Conservation (phyloP, 2,329 filamentous ascomycete genomes). For the Geosmithia putterillii region DNA sequence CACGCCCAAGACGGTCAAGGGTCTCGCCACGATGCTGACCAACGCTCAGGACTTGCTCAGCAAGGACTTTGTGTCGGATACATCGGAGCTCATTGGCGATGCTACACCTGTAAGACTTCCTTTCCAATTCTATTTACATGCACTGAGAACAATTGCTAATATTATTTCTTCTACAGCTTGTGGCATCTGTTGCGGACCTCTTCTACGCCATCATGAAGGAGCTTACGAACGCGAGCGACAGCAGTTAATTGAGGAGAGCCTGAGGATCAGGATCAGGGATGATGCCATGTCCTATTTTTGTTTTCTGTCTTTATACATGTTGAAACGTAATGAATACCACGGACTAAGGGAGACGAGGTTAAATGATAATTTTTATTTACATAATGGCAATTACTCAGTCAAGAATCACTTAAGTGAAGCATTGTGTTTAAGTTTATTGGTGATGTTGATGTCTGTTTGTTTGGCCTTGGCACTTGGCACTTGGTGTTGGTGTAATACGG, state of each 20-base stretch:
- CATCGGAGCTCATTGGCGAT: conserved; percentile 27
- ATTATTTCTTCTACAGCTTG: conserved; percentile 10
- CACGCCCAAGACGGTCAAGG: conserved; percentile 23
- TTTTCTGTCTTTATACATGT: not conserved
- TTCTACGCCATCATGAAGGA: conserved; percentile 18
- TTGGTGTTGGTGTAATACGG: too few species aligned
- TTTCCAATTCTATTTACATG: not conserved
- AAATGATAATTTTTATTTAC: not conserved
- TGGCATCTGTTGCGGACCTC: conserved; percentile 18
- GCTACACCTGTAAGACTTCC: conserved; percentile 23
- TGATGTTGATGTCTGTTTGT: not conserved
- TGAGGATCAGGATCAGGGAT: conserved; percentile 7
- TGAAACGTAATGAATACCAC: not conserved
- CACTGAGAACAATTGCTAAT: not conserved
- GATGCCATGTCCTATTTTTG: not conserved
- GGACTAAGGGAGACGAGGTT: not conserved
- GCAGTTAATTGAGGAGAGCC: not conserved
- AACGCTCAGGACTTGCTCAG: conserved; percentile 25
- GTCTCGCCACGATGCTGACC: conserved; percentile 19
- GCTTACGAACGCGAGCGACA: conserved; percentile 2
- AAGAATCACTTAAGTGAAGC: too few species aligned
- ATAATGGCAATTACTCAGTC: too few species aligned
- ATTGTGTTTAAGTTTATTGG: not conserved
- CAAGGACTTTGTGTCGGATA: conserved; percentile 25
- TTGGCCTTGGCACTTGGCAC: too few species aligned